Base-by-base conservation (phyloP, 1,284 basidiomycete species). In the Amylostereum chailletii region DNA sequence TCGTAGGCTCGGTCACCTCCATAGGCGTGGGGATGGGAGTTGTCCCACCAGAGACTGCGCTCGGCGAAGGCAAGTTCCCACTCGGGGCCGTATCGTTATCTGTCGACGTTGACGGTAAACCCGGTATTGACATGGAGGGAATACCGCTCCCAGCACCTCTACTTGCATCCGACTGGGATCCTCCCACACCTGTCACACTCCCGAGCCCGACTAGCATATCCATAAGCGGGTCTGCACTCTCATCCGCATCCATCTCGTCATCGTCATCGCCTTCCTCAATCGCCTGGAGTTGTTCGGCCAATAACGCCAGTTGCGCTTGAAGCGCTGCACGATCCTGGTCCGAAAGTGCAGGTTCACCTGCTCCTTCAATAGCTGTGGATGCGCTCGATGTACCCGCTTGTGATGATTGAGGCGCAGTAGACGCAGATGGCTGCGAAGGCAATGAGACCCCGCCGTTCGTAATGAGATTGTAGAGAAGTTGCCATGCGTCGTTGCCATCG, bases 221-320 rank as follows among this genome's bases (percentile, higher is more conserved):
- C 34, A 9, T 5, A 43, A 29, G 26, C 44, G 31, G 30, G 26
- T 32, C 33, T 30, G 9, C 27, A 44, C 42, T 43, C 5, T 27
- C 45, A 30, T 46, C 43, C 34, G 43, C 27, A 31, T 43, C 42
- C 48, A 45, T 34, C 30, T 45, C 49, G 30, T 37, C 31, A 39
- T 37, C 42, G n/a, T 45, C 43, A 8, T 39, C 37, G 3, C 36
- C 43, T 7, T 38, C 49, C 29, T 40, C 75, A 41, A 83, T 68
- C 59, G 81, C 82, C 11, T 71, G 72, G 8, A 85, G 62, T 57
- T 85, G 83, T 2, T 77, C 77, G 1, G 82, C 80, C 32, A 85
- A 60, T 30, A 83, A 67, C 3, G 76, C 79, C 39, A 85, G 68
- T 53, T 79, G 80, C 1, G 78, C 79, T 56, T 83, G 81, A 47